Percentiles rank a stretch among this genome's conserved stretches.
Conservation (phyloP, 768 basidiomycete genomes). For the Candolleomyces aberdarensis region DNA sequence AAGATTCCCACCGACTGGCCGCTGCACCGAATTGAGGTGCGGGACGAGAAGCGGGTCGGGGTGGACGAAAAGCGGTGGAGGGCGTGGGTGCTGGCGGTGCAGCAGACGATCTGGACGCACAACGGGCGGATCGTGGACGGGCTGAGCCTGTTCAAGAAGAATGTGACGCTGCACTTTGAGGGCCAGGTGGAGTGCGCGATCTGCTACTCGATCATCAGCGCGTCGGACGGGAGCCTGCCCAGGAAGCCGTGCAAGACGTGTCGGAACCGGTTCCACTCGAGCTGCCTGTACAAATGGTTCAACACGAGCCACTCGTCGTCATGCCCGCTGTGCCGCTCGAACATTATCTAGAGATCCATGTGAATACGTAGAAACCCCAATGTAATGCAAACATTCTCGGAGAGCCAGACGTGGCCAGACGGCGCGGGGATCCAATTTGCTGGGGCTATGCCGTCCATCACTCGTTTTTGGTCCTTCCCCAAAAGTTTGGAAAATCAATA, state of each 20-base stretch:
- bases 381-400: background rate
- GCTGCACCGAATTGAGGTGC: slow-evolving; percentile 82
- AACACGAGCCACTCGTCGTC: slow-evolving; percentile 85
- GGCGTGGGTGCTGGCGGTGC: slow-evolving; percentile 89
- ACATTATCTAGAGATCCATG: slow-evolving; percentile 50
- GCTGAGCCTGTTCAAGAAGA: slow-evolving; percentile 87
- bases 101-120: slow-evolving; percentile 86
- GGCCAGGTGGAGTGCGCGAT: slow-evolving; percentile 97
- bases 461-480: background rate
- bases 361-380: background rate
- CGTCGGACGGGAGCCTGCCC: slow-evolving; percentile 84
- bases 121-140: slow-evolving; percentile 91
- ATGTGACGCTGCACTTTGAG: slow-evolving; percentile 89
- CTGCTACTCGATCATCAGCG: slow-evolving; percentile 91
- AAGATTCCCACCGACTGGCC: slow-evolving; percentile 91
- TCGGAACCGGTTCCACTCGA: slow-evolving; percentile 90
- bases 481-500: background rate
- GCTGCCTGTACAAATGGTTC: slow-evolving; percentile 96
- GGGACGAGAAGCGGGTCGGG: slow-evolving; percentile 79
- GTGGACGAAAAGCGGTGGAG: slow-evolving; percentile 90
- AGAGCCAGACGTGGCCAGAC: background rate
- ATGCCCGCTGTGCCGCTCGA: slow-evolving; percentile 88
- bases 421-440: background rate
- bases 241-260: slow-evolving; percentile 92
- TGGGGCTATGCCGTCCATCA: background rate